Percentiles rank a stretch among this genome's conserved stretches.
These are phyloP conservation scores for Dictyostelium citrinum DNA, from an alignment of 78 protist genomes.

Conservation along the genomic window DNA sequence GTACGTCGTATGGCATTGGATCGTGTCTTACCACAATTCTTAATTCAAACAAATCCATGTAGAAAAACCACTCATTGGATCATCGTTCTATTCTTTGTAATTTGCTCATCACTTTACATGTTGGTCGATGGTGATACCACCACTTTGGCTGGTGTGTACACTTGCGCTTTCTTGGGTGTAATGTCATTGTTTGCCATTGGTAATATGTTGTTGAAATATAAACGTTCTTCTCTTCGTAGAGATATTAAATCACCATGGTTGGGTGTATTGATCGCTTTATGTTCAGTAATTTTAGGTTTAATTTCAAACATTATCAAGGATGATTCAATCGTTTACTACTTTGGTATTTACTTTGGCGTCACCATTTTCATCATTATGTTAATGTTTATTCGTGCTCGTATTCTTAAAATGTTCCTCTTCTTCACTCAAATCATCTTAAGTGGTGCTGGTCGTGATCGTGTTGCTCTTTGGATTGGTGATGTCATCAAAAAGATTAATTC, in stretches of 20 bases:
- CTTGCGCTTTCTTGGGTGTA: conserved; percentile 89
- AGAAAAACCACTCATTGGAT: conserved; percentile 86
- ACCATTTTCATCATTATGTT: conserved; percentile 41
- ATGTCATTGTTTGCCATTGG: conserved; percentile 88
- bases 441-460: neutral
- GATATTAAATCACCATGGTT: conserved; percentile 60
- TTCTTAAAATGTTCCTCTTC: conserved; percentile 58
- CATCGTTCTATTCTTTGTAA: conserved; percentile 76
- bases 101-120: conserved; percentile 80
- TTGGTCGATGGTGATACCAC: conserved; percentile 50
- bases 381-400: conserved; percentile 68
- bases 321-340: conserved; percentile 50
- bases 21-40: conserved; percentile 86
- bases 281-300: conserved; percentile 58
- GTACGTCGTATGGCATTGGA: conserved; percentile 88
- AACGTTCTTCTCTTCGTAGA: conserved; percentile 50
- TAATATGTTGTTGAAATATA: conserved; percentile 88
- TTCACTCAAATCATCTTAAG: conserved; percentile 32
- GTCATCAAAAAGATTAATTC: conserved; percentile 34
- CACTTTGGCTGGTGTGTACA: conserved; percentile 82
- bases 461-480: conserved; percentile 5
- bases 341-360: conserved; percentile 75
- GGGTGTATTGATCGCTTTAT: conserved; percentile 32
- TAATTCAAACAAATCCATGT: conserved; percentile 61
- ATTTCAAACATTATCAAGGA: conserved; percentile 66